Base-by-base conservation (phyloP, 2,329 filamentous ascomycete species). In the Exophiala oligosperma region DNA sequence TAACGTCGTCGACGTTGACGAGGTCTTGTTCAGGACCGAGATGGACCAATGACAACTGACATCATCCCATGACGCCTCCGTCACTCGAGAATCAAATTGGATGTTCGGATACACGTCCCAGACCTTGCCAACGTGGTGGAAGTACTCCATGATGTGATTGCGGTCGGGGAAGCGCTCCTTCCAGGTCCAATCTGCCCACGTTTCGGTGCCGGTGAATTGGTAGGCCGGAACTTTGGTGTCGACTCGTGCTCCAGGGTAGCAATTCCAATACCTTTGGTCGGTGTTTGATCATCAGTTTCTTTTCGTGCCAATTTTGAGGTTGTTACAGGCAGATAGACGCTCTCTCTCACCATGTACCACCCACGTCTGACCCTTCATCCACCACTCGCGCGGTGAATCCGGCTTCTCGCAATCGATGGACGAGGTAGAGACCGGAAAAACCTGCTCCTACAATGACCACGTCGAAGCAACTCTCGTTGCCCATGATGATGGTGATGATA, bases 331-430 rank as follows among this genome's bases (percentile, higher is more conserved):
- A 17, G 17, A 7, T 28, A 28, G 26, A 28, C 7, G 26, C 26
- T 28, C 26, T 28, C 26, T 28, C 26, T 28, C 26, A 44, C 40
- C 40, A 44, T 17, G 23, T 44, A 9, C 40, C 40, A n/a, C 40
- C 40, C n/a, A 44, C 40, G 7, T 23, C 40, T 17, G 17, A 17
- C 6, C 78, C 82, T 0, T 80, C 79, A 60, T 86, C 83, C 59
- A 79, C 79, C 12, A 84, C 72, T 26, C 76, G 73, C 1, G 73
- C 70, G 6, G 77, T 77, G 26, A 79, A 69, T 0, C 81, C 82
- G 5, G 73, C 72, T 8, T 82, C 76, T 1, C 80, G 77, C 11
- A 83, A 73, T 0, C 77, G 76, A 62, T 83, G 77, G 24, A 84
- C 76, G 69, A 77, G 76, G 56, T 79, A 82, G 24, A 81, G 69